Base-by-base conservation (phyloP, 805 yeast genomes). In the Saccharomycopsis malanga region DNA sequence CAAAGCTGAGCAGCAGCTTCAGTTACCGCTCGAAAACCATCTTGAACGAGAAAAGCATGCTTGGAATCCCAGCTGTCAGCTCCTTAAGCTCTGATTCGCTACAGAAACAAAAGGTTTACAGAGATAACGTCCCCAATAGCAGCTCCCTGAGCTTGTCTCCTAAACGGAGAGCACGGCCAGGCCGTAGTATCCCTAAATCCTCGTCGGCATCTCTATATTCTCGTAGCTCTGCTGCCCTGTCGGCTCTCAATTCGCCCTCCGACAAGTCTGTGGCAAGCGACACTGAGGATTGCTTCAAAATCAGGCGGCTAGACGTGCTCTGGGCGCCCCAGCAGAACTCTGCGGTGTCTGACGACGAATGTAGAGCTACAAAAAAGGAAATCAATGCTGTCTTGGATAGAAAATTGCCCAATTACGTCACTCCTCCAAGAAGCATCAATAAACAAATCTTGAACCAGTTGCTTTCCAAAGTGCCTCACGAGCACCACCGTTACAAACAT, bases 401-500 rank as follows among this genome's bases (percentile, higher is more conserved):
- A 20, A 27, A 32, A 30, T 40, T 48, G 21, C 52, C 52, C 5
- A 18, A 23, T 10, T 48, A 20, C 29, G 27, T 48, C 17, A 48
- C 52, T 17, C 52, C 52, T 32, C 52, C 52, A 27, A 32, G 52
- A 34, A 27, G 17, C 17, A 34, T 47, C 10, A n/a, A 32, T n/a
- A 47, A 47, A 22, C 12, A 36, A 9, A 14, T 34, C 18, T 14
- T 46, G 15, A 30, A 17, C n/a, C 22, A 18, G 3, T 22, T 44
- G 4, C 27, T 37, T 18, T 9, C 7, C 30, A 27, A 27, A 27
- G 30, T 27, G 30, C n/a, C n/a, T n/a, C n/a, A n/a, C n/a, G n/a
- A 29, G 37, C 36, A 25, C 15, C 6, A 14, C 34, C 4, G 34
- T 9, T 9, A 34, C 9, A 9, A 7, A n/a, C 37, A 15, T n/a